These are phyloP conservation scores for Neonectria neomacrospora DNA, from an alignment of 2,329 filamentous ascomycete genomes.

Conservation along the genomic window DNA sequence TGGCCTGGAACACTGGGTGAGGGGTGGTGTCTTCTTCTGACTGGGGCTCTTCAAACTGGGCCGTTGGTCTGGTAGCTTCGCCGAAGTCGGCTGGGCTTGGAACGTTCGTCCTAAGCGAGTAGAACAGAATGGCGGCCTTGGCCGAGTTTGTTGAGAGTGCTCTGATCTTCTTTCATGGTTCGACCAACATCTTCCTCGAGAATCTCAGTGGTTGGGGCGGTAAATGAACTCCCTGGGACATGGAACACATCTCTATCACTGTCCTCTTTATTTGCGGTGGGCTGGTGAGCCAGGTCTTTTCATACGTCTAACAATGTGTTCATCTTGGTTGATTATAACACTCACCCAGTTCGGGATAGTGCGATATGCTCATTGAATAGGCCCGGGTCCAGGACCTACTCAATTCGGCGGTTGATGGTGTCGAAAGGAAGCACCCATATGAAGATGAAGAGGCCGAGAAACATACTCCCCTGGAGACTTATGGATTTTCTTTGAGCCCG, in stretches of 20 bases:
- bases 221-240: constrained; percentile 79
- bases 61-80: constrained; percentile 90
- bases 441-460: constrained; percentile 62
- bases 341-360: constrained; percentile 56
- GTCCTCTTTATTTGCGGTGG: constrained; percentile 95
- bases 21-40: constrained; percentile 95
- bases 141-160: constrained; percentile 92
- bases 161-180: constrained; percentile 89
- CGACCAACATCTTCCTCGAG: constrained; percentile 92
- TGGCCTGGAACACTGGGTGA: constrained; percentile 92
- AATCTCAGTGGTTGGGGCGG: constrained; percentile 80
- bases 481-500: constrained; percentile 84
- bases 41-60: constrained; percentile 88
- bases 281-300: constrained; percentile 65
- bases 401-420: constrained; percentile 61
- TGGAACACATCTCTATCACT: constrained; percentile 94
- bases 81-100: constrained; percentile 95
- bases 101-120: constrained; percentile 75
- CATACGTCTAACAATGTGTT: background rate
- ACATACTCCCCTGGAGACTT: constrained; percentile 68
- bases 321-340: background rate
- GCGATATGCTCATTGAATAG: constrained; percentile 88
- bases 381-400: constrained; percentile 73
- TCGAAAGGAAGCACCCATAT: constrained; percentile 48
- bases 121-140: constrained; percentile 74